Conservation (phyloP, 2,329 filamentous ascomycete species). For the Cladophialophora carrionii region DNA sequence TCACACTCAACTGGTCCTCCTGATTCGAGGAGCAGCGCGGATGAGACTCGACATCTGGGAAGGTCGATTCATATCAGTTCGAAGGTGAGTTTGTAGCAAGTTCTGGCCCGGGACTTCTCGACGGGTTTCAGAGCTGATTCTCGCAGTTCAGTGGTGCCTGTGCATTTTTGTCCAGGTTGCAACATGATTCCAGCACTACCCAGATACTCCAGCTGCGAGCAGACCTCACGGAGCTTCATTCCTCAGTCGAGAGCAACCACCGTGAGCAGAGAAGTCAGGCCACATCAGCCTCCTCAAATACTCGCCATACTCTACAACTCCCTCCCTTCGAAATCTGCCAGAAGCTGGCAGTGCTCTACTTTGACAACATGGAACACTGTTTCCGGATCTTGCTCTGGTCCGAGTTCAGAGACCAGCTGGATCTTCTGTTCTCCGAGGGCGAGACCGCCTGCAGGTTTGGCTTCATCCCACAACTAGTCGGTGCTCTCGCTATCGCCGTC, state of each 20-base stretch:
- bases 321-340: slow-evolving; percentile 31
- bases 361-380: slow-evolving; percentile 38
- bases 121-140: background rate
- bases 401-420: slow-evolving; percentile 30
- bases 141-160: slow-evolving; percentile 29
- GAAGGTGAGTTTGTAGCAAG: slow-evolving; percentile 8
- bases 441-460: slow-evolving; percentile 25
- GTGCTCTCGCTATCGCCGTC: slow-evolving; percentile 31
- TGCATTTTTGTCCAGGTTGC: slow-evolving; percentile 26
- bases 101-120: background rate
- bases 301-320: slow-evolving; percentile 15
- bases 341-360: slow-evolving; percentile 32
- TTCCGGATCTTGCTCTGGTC: slow-evolving; percentile 35
- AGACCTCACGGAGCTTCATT: slow-evolving; percentile 26
- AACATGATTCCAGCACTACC: slow-evolving; percentile 2
- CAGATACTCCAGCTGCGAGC: slow-evolving; percentile 19
- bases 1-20: background rate
- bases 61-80: slow-evolving; percentile 9
- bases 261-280: slow-evolving; percentile 10
- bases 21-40: background rate
- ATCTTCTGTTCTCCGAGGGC: slow-evolving; percentile 30
- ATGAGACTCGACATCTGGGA: background rate
- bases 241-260: slow-evolving; percentile 24
- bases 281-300: background rate
- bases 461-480: slow-evolving; percentile 35